Evolutionary conservation across 352 stramenopile species (phyloP).

Genomic region (Phytophthora colocasiae): DNA sequence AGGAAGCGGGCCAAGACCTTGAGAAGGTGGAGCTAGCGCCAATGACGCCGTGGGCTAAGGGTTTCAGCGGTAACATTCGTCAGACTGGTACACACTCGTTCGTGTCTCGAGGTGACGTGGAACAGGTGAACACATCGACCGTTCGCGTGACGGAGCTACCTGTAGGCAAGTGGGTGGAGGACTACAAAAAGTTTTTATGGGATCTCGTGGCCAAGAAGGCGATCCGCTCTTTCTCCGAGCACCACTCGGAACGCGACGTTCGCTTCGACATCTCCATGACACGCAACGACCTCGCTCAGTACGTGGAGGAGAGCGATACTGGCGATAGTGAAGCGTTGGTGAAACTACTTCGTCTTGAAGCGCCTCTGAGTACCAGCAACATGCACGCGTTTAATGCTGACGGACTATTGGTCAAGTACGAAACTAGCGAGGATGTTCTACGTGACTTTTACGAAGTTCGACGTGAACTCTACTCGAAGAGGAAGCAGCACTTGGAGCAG

Average conservation of each 20-base stretch:
- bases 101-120: conserved; percentile 71
- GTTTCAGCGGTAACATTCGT: conserved; percentile 94
- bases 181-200: conserved; percentile 99
- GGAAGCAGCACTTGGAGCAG: conserved; percentile 83
- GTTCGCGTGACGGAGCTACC: conserved; percentile 97
- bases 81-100: conserved; percentile 74
- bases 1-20: conserved; percentile 57
- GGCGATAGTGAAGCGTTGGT: conserved; percentile 61
- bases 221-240: conserved; percentile 94
- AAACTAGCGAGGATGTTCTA: conserved; percentile 91
- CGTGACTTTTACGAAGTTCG: conserved; percentile 95
- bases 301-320: conserved; percentile 48
- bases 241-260: conserved; percentile 95
- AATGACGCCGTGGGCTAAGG: conserved; percentile 96
- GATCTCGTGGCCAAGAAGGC: conserved; percentile 88
- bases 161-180: conserved; percentile 97
- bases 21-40: conserved; percentile 42
- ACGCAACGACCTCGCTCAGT: conserved; percentile 85
- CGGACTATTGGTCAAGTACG: conserved; percentile 93
- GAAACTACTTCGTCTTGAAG: conserved; percentile 95
- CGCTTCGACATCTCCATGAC: conserved; percentile 81
- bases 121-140: conserved; percentile 92
- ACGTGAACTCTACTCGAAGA: conserved; percentile 86
- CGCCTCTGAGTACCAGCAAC: conserved; percentile 95
- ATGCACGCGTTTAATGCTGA: conserved; percentile 97